Percentiles rank a stretch among this genome's conserved stretches.
Evolutionary conservation across 2,329 filamentous ascomycete species (phyloP).

Genomic region (Stagonosporopsis cucurbitacearum): DNA sequence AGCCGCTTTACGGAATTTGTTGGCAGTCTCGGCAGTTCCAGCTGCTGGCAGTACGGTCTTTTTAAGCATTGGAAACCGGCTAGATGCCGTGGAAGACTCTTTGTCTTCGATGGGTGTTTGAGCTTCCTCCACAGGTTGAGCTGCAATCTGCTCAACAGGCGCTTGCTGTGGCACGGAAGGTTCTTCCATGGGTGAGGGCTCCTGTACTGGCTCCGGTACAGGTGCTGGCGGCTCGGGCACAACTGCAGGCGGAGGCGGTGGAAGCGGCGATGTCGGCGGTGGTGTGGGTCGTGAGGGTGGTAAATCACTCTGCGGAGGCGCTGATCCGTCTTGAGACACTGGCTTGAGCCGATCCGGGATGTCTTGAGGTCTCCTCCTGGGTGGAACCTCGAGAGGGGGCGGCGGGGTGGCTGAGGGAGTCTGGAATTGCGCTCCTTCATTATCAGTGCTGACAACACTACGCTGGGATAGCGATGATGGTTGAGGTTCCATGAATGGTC

Average conservation of each 20-base stretch:
- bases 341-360: constrained; percentile 40
- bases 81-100: constrained; percentile 61
- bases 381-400: constrained; percentile 34
- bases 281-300: constrained; percentile 28
- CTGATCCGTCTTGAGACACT: constrained; percentile 17
- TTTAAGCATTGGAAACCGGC: constrained; percentile 89
- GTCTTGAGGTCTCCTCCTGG: constrained; percentile 34
- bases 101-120: constrained; percentile 42
- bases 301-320: constrained; percentile 11
- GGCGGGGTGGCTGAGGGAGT: constrained; percentile 34
- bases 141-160: constrained; percentile 10
- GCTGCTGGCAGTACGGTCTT: constrained; percentile 61
- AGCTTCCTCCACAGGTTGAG: constrained; percentile 13
- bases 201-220: constrained; percentile 13
- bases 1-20: constrained; percentile 80
- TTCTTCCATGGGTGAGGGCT: constrained; percentile 46
- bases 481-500: constrained; percentile 69
- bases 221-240: constrained; percentile 20
- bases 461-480: constrained; percentile 36
- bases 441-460: constrained; percentile 33
- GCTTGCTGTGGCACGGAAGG: constrained; percentile 11
- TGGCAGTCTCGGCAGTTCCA: constrained; percentile 75
- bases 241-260: constrained; percentile 31
- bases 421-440: constrained; percentile 31
- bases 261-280: constrained; percentile 36